Percentiles rank a stretch among this genome's conserved stretches.
phyloP scores from a whole-genome alignment of 768 basidiomycete genomes.

The Trametes maxima region DNA sequence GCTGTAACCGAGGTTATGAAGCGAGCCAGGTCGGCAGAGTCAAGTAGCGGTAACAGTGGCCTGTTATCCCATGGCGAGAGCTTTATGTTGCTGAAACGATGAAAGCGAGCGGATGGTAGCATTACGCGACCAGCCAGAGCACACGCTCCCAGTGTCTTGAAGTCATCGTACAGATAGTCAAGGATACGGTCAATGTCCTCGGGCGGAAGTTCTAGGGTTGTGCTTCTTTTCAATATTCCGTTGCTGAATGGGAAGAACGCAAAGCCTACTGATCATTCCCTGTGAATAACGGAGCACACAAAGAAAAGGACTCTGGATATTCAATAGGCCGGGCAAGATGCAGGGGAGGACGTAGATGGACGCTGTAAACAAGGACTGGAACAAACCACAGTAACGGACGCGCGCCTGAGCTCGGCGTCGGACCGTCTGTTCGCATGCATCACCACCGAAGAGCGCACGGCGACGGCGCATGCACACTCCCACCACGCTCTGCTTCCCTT shows the following conservation, averaged over 20 bases:
- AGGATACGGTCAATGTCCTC: slow-evolving; percentile 26
- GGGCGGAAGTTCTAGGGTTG: slow-evolving; percentile 20
- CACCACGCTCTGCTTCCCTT: neutral
- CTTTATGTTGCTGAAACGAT: slow-evolving; percentile 11
- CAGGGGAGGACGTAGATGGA: neutral
- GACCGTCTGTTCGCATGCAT: neutral
- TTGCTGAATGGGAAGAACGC: neutral
- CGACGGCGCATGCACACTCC: neutral
- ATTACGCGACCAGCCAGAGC: slow-evolving; percentile 16
- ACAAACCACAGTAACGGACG: neutral
- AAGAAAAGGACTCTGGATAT: neutral
- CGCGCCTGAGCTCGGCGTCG: neutral
- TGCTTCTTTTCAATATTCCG: neutral
- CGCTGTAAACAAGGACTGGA: neutral
- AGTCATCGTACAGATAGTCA: slow-evolving; percentile 25
- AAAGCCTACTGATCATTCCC: neutral
- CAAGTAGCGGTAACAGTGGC: neutral
- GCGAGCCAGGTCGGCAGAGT: slow-evolving; percentile 6
- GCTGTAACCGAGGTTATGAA: slow-evolving; percentile 6
- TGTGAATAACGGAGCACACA: neutral
- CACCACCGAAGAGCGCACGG: neutral
- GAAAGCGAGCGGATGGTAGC: slow-evolving; percentile 21
- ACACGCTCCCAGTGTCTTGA: slow-evolving; percentile 15
- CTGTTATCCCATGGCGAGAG: neutral
- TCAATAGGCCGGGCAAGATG: neutral